Base-by-base conservation (phyloP, 768 basidiomycete genomes). In the Pisolithus albus region DNA sequence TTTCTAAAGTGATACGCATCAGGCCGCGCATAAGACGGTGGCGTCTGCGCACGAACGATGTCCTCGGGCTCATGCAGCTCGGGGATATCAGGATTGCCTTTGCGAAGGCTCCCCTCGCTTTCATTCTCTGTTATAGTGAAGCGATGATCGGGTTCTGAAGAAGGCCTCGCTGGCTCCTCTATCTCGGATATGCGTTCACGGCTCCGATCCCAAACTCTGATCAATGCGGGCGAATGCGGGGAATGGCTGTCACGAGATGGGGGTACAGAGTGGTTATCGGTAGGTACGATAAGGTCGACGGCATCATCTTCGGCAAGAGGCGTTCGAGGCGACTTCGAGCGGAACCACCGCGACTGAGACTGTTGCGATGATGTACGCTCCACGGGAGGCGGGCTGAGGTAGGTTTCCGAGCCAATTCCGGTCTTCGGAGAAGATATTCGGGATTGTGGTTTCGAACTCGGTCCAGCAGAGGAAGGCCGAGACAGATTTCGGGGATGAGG, bases 271-370 rank as follows among this genome's bases (percentile, higher is more conserved):
- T 60, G 30, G 15, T 42, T 39, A 7, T 66, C 59, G 13, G 47
- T 56, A 5, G 64, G 19, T 0, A 94, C 82, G 5, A 97, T 78
- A 16, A 99, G 74, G 61, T 99, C 95, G 1, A 97, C 84, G 1
- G 94, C 93, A 56, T 97, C 88, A 2, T 80, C 76, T 13, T 56
- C 18, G 1, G 52, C 51, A 5, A 67, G 60, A 7, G 67, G 67
- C 1, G 52, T 19, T 28, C 36, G 65, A 10, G 47, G 21, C 3
- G 48, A 19, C 5, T 52, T 53, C 9, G 46, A 2, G 7, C 47
- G 28, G 6, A 55, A 11, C 45, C 59, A 18, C 34, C 34, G 34
- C 56, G 53, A 26, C 5, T 55, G 64, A n/a, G 43, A 47, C 30
- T 49, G 52, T 13, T 44, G 49, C 0, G 65, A 58, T 5, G 59